phyloP scores from a whole-genome alignment of 73 alveolate species.

The Paramecium sexaurelia region DNA sequence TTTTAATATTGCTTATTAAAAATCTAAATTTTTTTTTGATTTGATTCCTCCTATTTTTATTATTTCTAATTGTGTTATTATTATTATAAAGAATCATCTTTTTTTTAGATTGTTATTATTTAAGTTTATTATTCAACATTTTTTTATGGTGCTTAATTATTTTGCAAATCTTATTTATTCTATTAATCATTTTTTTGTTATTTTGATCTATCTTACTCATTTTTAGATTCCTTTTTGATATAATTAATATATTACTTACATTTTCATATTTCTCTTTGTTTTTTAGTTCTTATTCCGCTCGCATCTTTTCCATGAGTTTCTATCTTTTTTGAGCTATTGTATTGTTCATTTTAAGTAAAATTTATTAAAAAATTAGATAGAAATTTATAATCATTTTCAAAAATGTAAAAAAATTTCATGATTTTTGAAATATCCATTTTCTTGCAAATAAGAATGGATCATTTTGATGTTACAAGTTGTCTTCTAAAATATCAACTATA shows the following conservation, averaged over 20 bases:
- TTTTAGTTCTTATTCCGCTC: too few species aligned
- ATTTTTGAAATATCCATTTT: not conserved
- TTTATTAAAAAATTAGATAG: too few species aligned
- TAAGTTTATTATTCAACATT: not conserved
- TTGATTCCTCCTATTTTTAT: not conserved
- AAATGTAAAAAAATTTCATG: not conserved
- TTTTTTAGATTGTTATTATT: not conserved
- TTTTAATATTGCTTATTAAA: not conserved
- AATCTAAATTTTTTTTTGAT: not conserved
- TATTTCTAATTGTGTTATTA: not conserved
- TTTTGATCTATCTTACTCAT: too few species aligned
- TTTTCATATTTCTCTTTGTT: too few species aligned
- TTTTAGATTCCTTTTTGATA: too few species aligned
- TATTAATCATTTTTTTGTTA: too few species aligned
- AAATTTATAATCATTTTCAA: too few species aligned
- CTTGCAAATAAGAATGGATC: slow-evolving; percentile 36
- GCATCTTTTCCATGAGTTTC: too few species aligned
- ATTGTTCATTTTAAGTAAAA: too few species aligned
- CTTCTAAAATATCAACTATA: not conserved
- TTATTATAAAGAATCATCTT: not conserved
- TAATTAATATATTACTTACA: too few species aligned
- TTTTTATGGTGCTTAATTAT: not conserved
- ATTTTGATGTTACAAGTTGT: not conserved
- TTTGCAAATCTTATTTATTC: not conserved
- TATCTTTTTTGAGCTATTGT: too few species aligned